Evolutionary conservation across 352 stramenopile species (phyloP).

Genomic region (Globisporangium abappressorium): DNA sequence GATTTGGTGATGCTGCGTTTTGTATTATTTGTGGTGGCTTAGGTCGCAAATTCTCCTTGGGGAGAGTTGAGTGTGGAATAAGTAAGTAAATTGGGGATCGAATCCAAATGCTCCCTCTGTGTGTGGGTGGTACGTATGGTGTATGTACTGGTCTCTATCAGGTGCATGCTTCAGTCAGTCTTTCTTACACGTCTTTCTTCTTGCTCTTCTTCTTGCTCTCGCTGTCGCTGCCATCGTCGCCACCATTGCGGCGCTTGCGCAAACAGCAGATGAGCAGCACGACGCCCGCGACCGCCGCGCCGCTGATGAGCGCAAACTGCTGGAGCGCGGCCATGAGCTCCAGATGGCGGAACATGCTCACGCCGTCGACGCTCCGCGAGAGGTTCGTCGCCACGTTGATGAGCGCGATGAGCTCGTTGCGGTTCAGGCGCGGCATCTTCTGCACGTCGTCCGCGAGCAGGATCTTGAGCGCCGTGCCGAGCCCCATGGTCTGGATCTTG

Average conservation of each 20-base stretch:
- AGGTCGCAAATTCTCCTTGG: background rate
- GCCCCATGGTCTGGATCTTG: conserved; percentile 96
- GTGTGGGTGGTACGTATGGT: background rate
- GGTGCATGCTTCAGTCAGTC: background rate
- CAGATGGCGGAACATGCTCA: conserved; percentile 76
- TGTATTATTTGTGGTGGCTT: background rate
- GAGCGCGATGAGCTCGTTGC: conserved; percentile 98
- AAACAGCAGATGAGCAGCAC: conserved; percentile 43
- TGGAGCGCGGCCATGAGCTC: conserved; percentile 66
- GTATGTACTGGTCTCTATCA: background rate
- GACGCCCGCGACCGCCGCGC: conserved; percentile 38
- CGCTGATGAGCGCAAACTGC: conserved; percentile 52
- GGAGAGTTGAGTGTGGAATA: background rate
- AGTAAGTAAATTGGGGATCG: background rate
- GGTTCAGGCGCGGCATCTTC: conserved; percentile 68
- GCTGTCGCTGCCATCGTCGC: conserved; percentile 4
- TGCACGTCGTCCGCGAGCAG: conserved; percentile 90
- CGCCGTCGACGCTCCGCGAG: conserved; percentile 70
- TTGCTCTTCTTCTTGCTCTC: conserved; percentile 21
- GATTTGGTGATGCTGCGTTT: background rate
- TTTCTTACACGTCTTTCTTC: conserved; percentile 8
- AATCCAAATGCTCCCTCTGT: background rate
- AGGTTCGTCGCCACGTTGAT: conserved; percentile 94
- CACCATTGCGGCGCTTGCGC: conserved; percentile 28
- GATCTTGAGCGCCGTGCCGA: conserved; percentile 97